phyloP scores from a whole-genome alignment of 108 stramenopile species.

The Epipyxis sp. region DNA sequence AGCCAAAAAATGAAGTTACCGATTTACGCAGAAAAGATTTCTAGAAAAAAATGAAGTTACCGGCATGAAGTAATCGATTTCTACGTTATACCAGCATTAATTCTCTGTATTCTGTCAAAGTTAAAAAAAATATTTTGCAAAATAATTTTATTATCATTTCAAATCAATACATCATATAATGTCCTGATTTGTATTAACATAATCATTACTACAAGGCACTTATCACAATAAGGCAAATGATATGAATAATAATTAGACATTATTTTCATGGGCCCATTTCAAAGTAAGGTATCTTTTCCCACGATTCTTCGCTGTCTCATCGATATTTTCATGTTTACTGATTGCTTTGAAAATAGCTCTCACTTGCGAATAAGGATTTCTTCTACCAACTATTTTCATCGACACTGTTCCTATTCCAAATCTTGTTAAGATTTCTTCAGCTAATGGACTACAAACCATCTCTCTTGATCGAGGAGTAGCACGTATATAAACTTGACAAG shows the following conservation, averaged over 20 bases:
- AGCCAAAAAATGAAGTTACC: too few species aligned
- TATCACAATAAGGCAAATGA: too few species aligned
- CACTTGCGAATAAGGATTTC: conserved; percentile 76
- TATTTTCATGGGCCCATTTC: not conserved
- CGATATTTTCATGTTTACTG: conserved; percentile 75
- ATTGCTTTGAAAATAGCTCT: conserved; percentile 86
- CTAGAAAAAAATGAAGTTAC: too few species aligned
- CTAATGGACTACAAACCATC: not conserved
- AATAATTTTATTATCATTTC: too few species aligned
- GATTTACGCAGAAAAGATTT: too few species aligned
- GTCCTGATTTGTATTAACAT: too few species aligned
- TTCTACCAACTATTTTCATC: conserved; percentile 74
- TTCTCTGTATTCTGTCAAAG: too few species aligned
- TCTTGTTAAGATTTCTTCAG: conserved; percentile 49
- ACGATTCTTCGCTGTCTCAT: conserved; percentile 78
- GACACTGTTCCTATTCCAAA: conserved; percentile 76
- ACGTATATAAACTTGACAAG: conserved; percentile 18
- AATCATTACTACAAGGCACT: not conserved
- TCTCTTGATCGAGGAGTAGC: not conserved
- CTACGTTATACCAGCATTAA: too few species aligned
- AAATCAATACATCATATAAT: too few species aligned
- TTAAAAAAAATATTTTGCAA: too few species aligned
- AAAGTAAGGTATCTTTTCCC: conserved; percentile 58
- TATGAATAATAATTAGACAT: not conserved
- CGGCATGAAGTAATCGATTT: too few species aligned